Conservation (phyloP, 208 protist species). For the Strigomonas oncopelti region DNA sequence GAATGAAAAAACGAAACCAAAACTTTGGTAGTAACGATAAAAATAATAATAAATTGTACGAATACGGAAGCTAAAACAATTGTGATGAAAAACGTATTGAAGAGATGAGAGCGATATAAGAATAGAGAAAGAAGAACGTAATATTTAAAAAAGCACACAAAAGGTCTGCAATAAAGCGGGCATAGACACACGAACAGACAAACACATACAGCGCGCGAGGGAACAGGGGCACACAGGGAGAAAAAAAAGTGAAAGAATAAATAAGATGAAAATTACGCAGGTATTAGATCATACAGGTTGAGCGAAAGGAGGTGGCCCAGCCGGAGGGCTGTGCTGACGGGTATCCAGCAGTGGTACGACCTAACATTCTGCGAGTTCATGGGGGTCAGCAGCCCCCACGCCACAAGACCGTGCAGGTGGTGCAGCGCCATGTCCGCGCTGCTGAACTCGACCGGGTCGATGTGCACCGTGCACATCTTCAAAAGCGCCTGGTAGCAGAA, state of each 20-base stretch:
- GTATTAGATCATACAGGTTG: slow-evolving; percentile 78
- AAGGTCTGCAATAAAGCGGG: background rate
- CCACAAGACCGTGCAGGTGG: slow-evolving; percentile 59
- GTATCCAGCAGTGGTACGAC: slow-evolving; percentile 76
- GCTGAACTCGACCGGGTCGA: slow-evolving; percentile 75
- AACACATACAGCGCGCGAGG: background rate
- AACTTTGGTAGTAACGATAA: slow-evolving; percentile 13
- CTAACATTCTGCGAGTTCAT: slow-evolving; percentile 23
- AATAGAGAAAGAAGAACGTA: background rate
- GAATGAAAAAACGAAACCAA: background rate
- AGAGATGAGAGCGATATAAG: background rate
- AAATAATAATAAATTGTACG: background rate
- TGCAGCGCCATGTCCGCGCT: slow-evolving; percentile 49
- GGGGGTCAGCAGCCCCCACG: slow-evolving; percentile 71
- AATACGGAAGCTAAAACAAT: background rate
- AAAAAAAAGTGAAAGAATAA: background rate
- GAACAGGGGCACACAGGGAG: background rate
- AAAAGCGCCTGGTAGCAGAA: slow-evolving; percentile 66
- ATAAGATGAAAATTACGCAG: slow-evolving; percentile 16
- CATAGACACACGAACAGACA: background rate
- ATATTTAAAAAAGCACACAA: background rate
- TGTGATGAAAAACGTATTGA: slow-evolving; percentile 7
- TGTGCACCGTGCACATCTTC: slow-evolving; percentile 51
- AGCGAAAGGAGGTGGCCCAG: slow-evolving; percentile 56
- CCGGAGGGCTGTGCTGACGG: slow-evolving; percentile 63